Base-by-base conservation (phyloP, 495 filamentous ascomycete species). In the Venustampulla echinocandica region DNA sequence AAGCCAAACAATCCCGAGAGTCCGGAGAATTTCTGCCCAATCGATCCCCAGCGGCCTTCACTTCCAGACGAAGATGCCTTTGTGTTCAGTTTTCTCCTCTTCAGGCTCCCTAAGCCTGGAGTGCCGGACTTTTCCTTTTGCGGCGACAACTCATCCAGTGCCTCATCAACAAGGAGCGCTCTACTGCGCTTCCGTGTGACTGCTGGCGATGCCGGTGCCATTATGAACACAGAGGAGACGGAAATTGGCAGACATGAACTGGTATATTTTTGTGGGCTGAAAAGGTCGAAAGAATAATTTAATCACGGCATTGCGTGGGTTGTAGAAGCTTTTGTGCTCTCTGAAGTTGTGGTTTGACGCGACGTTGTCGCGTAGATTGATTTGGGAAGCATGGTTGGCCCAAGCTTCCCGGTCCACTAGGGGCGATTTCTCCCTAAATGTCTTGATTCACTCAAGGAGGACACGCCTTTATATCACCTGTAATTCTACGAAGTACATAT, bases 41-140 rank as follows among this genome's bases (percentile, higher is more conserved):
- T 9, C 5, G 37, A 40, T 3, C 10, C 20, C 18, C 4, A 22
- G 17, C 7, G 10, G 11, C 37, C 37, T 5, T 24, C 15, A 42
- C 14, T 34, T 34, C 19, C 21, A n/a, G 52, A 20, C 1, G 49
- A 27, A n/a, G 47, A 50, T 10, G 27, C 42, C 39, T 40, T 14
- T 1, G 21, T 30, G 28, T 47, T 51, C 22, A 50, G 19, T 30
- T 53, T 59, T 24, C 53, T 38, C 37, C 42, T 44, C 36, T 59
- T 59, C 10, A 24, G 9, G 18, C 18, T 41, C 7, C 18, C 20
- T 11, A 44, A 33, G 6, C 44, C 25, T 19, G 53, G 53, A 24
- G 50, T 48, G 2, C 3, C 14, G 18, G 11, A 14, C 1, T 7
- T 41, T 15, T 14, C 14, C 28, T 42, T 42, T 28, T 41, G 17